A percentile compares a stretch with the other conserved stretches of the same genome.
These are phyloP conservation scores for Lactarius akahatsu DNA, from an alignment of 768 basidiomycete genomes.

Conservation along the genomic window DNA sequence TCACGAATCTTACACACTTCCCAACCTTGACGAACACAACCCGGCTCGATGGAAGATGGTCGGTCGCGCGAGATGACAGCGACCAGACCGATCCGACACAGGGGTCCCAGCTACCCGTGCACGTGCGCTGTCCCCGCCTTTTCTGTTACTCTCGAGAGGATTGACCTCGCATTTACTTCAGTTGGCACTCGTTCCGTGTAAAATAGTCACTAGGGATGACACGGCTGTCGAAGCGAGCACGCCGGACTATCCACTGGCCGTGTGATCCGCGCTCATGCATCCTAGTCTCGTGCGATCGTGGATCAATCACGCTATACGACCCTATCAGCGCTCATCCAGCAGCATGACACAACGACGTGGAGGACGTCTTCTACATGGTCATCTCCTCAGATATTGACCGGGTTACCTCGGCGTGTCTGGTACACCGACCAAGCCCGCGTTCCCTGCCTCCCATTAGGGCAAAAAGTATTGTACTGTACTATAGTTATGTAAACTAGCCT, in stretches of 20 bases:
- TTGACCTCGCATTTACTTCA: neutral
- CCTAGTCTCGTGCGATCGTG: neutral
- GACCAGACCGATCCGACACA: neutral
- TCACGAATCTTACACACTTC: slow-evolving; percentile 9
- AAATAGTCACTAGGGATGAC: neutral
- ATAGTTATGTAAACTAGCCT: neutral
- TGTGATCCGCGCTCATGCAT: neutral
- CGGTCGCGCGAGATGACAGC: neutral
- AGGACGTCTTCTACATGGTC: neutral
- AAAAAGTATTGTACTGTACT: neutral
- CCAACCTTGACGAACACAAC: slow-evolving; percentile 8
- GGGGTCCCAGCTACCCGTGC: neutral
- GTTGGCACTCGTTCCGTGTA: slow-evolving; percentile 2
- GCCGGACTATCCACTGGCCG: neutral
- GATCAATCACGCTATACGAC: neutral
- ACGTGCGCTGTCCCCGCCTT: neutral
- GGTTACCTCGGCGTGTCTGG: neutral
- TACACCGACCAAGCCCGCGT: neutral
- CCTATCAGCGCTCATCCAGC: neutral
- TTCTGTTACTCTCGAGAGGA: neutral
- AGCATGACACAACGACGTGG: neutral
- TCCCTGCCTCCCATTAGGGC: neutral
- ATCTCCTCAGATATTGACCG: neutral
- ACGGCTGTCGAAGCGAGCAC: neutral
- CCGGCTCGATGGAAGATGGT: neutral